These are phyloP conservation scores for Euphrasia confusa DNA, from an alignment of 257 asterid genomes.

Conservation along the genomic window DNA sequence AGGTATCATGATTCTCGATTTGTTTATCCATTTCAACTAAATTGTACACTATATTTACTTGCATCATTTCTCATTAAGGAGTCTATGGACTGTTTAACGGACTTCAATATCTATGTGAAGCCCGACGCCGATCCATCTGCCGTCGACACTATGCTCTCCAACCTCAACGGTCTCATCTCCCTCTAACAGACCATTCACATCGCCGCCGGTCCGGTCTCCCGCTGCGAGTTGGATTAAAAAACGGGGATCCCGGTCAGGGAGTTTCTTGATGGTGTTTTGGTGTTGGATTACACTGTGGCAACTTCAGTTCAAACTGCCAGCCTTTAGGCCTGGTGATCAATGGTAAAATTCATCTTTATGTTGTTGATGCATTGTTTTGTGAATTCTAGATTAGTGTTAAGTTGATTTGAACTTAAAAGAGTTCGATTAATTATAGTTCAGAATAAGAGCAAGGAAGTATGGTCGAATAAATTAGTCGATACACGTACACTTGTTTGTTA, in stretches of 20 bases:
- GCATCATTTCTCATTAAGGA: too few species aligned
- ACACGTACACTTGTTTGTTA: too few species aligned
- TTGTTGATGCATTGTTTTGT: neutral
- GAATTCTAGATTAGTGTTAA: too few species aligned
- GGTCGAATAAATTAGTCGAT: too few species aligned
- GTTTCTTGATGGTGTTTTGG: slow-evolving; percentile 55
- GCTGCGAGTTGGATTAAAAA: slow-evolving; percentile 44
- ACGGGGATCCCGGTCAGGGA: slow-evolving; percentile 42
- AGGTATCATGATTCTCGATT: slow-evolving; percentile 41
- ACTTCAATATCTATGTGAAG: too few species aligned
- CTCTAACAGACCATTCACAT: slow-evolving; percentile 57
- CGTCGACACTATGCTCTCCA: slow-evolving; percentile 52
- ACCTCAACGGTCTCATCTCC: slow-evolving; percentile 52
- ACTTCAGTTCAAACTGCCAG: slow-evolving; percentile 39
- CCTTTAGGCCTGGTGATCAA: slow-evolving; percentile 27
- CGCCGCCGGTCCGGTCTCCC: slow-evolving; percentile 55
- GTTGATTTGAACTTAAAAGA: too few species aligned
- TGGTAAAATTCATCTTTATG: neutral
- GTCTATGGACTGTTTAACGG: too few species aligned
- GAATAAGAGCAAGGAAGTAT: too few species aligned
- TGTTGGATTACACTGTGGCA: slow-evolving; percentile 49
- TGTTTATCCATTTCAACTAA: neutral
- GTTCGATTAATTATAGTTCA: too few species aligned
- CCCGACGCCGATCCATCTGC: slow-evolving; percentile 46
- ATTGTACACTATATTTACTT: too few species aligned